phyloP scores from a whole-genome alignment of 2,329 filamentous ascomycete genomes.

The Fusarium nisikadoi region DNA sequence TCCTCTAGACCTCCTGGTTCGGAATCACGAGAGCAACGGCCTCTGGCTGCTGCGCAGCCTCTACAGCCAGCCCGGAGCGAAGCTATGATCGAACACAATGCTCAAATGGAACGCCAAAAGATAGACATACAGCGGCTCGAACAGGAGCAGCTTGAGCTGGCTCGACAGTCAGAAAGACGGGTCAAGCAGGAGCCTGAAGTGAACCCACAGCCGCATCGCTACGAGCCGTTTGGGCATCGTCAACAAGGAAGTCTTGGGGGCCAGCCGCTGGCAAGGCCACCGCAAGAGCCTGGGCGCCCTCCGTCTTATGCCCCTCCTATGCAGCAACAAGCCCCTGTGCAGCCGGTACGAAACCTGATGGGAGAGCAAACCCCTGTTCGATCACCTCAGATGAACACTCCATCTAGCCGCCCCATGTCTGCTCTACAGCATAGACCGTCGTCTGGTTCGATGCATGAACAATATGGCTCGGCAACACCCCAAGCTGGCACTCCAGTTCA shows the following conservation, averaged over 20 bases:
- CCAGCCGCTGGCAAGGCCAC: constrained; percentile 53
- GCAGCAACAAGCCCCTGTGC: constrained; percentile 51
- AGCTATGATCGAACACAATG: constrained; percentile 45
- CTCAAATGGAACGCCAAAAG: constrained; percentile 48
- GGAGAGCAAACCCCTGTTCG: constrained; percentile 52
- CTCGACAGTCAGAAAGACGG: constrained; percentile 45
- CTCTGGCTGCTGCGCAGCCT: constrained; percentile 50
- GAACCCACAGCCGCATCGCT: constrained; percentile 52
- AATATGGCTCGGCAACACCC: constrained; percentile 45
- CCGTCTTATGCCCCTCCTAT: constrained; percentile 45
- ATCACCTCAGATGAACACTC: constrained; percentile 54
- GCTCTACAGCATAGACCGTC: constrained; percentile 51
- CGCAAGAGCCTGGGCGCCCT: constrained; percentile 57
- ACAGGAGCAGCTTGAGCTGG: constrained; percentile 45
- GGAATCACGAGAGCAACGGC: constrained; percentile 51
- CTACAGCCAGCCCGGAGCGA: constrained; percentile 49
- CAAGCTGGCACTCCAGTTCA: constrained; percentile 46
- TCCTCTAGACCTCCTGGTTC: constrained; percentile 45
- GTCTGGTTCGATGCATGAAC: constrained; percentile 46
- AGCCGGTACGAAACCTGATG: constrained; percentile 55
- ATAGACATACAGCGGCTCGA: constrained; percentile 47
- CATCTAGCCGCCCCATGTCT: constrained; percentile 52
- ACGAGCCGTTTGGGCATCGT: constrained; percentile 57
- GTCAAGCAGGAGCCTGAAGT: constrained; percentile 64
- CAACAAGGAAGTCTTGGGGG: constrained; percentile 53